Evolutionary conservation across 352 stramenopile genomes (phyloP).

Genomic region (Blastocystis sp.): DNA sequence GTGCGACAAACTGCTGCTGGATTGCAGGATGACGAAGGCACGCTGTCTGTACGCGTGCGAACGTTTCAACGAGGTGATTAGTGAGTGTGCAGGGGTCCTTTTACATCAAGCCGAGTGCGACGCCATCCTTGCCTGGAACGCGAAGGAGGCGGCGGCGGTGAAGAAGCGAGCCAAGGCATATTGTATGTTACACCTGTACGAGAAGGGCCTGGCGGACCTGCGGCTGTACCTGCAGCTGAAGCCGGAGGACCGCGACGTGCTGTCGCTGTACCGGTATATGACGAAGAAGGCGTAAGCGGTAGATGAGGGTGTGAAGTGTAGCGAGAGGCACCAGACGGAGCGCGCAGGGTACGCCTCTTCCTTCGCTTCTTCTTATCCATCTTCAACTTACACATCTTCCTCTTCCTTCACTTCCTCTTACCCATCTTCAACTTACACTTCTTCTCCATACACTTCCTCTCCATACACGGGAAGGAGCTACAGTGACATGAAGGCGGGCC

Average conservation of each 20-base stretch:
- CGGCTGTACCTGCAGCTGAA: neutral
- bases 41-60: neutral
- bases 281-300: neutral
- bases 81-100: neutral
- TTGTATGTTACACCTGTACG: conserved; percentile 24
- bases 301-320: neutral
- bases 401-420: conserved; percentile 5
- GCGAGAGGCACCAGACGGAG: neutral
- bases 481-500: conserved; percentile 11
- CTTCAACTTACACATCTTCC: neutral
- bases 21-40: neutral
- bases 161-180: neutral
- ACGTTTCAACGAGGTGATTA: conserved; percentile 20
- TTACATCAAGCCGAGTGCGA: neutral
- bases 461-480: neutral
- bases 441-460: neutral
- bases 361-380: neutral
- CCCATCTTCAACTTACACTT: neutral
- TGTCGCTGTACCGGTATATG: neutral
- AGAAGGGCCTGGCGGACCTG: conserved; percentile 45
- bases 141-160: neutral
- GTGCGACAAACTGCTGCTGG: neutral
- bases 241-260: neutral
- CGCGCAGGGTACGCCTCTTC: neutral
- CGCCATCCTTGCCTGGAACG: neutral